Percentiles rank a stretch among this genome's conserved stretches.
phyloP scores from a whole-genome alignment of 2,329 filamentous ascomycete species.

The Periconia sp. region DNA sequence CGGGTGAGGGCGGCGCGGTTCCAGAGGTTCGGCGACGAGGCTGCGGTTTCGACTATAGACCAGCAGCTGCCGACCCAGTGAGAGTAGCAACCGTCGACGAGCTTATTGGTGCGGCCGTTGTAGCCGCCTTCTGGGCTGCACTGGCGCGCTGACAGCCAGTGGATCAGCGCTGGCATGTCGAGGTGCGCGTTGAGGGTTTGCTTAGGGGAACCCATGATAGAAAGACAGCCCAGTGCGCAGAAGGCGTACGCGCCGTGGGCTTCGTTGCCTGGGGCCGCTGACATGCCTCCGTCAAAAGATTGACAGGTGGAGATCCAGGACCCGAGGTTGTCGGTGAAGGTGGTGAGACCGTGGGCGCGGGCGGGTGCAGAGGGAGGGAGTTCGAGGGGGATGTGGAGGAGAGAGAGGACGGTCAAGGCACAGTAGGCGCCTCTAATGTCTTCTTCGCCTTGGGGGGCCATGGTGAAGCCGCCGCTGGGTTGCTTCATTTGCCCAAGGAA shows the following conservation, averaged over 20 bases:
- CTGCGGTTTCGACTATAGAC: conserved; percentile 81
- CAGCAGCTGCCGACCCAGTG: conserved; percentile 97
- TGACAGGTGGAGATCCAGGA: conserved; percentile 87
- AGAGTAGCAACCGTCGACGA: conserved; percentile 97
- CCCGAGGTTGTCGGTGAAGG: conserved; percentile 71
- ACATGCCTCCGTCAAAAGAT: conserved; percentile 93
- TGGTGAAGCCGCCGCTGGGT: conserved; percentile 82
- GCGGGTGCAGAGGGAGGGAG: conserved; percentile 74
- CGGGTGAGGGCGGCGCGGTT: conserved; percentile 81
- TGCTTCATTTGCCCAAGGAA: conserved; percentile 89
- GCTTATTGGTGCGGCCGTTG: conserved; percentile 92
- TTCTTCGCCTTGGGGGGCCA: conserved; percentile 84
- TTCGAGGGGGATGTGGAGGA: conserved; percentile 80
- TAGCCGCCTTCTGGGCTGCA: conserved; percentile 91
- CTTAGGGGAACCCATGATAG: conserved; percentile 79
- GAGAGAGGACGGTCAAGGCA: conserved; percentile 78
- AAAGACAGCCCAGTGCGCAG: conserved; percentile 85
- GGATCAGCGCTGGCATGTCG: conserved; percentile 73
- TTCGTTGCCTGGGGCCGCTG: conserved; percentile 80
- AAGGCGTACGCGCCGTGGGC: conserved; percentile 97
- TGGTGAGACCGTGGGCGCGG: conserved; percentile 61
- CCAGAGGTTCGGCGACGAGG: conserved; percentile 60
- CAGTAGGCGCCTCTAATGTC: conserved; percentile 95
- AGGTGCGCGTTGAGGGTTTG: conserved; percentile 74
- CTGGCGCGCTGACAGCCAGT: conserved; percentile 89